A percentile compares a stretch with the other conserved stretches of the same genome.
Conservation (phyloP, 164 flowering plant genomes). For the Sedum album region DNA sequence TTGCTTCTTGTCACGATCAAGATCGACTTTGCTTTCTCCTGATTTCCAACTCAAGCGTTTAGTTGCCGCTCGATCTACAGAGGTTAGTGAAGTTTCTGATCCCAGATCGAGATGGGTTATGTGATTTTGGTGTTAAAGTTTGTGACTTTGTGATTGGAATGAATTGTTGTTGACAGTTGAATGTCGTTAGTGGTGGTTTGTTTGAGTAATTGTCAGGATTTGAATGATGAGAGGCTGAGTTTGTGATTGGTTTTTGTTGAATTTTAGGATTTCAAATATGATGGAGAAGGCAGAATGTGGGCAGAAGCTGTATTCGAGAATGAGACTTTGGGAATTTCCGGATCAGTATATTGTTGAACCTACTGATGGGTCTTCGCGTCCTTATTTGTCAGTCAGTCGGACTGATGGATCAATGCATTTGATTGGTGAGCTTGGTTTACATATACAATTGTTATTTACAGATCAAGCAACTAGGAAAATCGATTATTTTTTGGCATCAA, state of each 20-base stretch:
- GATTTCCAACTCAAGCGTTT: neutral
- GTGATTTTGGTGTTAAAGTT: no score
- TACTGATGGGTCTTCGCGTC: constrained; percentile 60
- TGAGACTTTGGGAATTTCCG: constrained; percentile 92
- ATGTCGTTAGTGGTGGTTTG: neutral
- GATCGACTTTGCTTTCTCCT: neutral
- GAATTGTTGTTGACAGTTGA: neutral
- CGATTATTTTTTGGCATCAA: no score
- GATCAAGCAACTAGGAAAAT: no score
- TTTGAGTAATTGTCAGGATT: neutral
- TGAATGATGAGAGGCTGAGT: no score
- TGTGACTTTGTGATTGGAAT: neutral
- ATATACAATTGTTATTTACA: neutral
- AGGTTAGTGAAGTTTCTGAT: no score
- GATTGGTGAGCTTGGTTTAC: constrained; percentile 38
- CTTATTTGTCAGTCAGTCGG: constrained; percentile 58
- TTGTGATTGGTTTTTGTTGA: neutral
- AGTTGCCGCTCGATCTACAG: no score
- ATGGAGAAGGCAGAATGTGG: constrained; percentile 61
- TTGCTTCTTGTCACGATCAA: neutral
- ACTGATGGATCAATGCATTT: constrained; percentile 67
- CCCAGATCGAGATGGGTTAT: no score
- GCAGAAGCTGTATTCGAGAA: constrained; percentile 50
- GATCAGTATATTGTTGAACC: constrained; percentile 90
- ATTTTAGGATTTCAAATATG: constrained; percentile 14